Evolutionary conservation across 2,329 filamentous ascomycete species (phyloP).

Genomic region (Stylonectria norvegica): DNA sequence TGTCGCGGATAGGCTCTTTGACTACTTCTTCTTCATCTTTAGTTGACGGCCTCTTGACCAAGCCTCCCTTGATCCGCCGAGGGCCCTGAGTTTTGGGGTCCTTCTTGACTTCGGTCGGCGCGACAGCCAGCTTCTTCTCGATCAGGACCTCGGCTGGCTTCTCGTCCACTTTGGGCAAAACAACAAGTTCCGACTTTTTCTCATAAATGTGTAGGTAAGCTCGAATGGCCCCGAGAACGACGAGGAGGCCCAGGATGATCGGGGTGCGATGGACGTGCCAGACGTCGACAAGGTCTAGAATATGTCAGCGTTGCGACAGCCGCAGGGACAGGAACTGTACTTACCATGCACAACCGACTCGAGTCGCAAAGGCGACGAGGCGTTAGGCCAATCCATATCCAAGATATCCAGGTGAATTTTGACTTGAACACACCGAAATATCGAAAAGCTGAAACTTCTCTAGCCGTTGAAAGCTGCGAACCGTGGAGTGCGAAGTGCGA

Average conservation of each 20-base stretch:
- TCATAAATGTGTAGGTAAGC: constrained; percentile 41
- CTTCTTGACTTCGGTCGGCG: constrained; percentile 26
- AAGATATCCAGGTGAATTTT: too few relatives aligned
- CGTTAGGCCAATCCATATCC: constrained; percentile 26
- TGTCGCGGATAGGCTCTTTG: constrained; percentile 39
- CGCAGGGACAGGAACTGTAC: constrained; percentile 1
- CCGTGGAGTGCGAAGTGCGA: not conserved
- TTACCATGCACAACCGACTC: constrained; percentile 25
- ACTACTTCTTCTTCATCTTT: constrained; percentile 23
- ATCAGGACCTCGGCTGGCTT: constrained; percentile 6
- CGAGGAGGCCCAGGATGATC: constrained; percentile 39
- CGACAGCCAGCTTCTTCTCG: constrained; percentile 17
- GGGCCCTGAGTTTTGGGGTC: constrained; percentile 40
- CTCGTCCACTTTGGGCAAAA: constrained; percentile 36
- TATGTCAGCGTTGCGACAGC: constrained; percentile 9
- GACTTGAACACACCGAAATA: too few relatives aligned
- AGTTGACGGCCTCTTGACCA: constrained; percentile 31
- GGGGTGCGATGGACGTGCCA: constrained; percentile 48
- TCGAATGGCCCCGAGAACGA: constrained; percentile 38
- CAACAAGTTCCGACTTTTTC: constrained; percentile 33
- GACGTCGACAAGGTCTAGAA: constrained; percentile 37
- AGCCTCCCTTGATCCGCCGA: constrained; percentile 46
- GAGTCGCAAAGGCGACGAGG: constrained; percentile 23
- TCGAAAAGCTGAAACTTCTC: too few relatives aligned
- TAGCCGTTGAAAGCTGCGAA: not conserved